Conservation (phyloP, 192 early-diverging fungal species). For the Allomyces arbusculus region DNA sequence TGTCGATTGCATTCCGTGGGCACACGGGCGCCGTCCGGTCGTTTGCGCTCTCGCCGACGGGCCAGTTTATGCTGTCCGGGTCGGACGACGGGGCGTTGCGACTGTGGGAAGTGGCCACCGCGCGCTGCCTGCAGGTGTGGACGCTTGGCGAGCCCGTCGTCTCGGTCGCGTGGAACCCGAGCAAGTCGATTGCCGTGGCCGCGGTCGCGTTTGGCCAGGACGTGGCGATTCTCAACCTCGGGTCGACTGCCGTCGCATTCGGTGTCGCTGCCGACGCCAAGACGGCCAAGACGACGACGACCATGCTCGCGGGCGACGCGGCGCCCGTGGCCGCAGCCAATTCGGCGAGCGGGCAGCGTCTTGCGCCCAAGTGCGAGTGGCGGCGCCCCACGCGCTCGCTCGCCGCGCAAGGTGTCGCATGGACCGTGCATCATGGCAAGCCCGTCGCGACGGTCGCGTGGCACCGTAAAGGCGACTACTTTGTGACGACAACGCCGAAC, state of each 20-base stretch:
- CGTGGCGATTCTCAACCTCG: conserved; percentile 20
- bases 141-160: conserved; percentile 44
- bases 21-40: conserved; percentile 64
- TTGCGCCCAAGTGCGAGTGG: conserved; percentile 8
- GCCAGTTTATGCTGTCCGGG: conserved; percentile 76
- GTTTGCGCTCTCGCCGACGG: conserved; percentile 76
- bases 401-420: conserved; percentile 6
- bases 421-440: conserved; percentile 23
- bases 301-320: conserved; percentile 10
- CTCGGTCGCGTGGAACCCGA: conserved; percentile 78
- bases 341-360: not conserved
- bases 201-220: conserved; percentile 46
- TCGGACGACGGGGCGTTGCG: conserved; percentile 75
- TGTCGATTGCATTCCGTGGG: conserved; percentile 57
- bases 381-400: conserved; percentile 7
- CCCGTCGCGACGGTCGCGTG: conserved; percentile 65
- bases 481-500: conserved; percentile 66
- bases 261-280: not conserved
- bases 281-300: conserved; percentile 7
- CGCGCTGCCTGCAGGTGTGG: conserved; percentile 64
- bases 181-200: conserved; percentile 48
- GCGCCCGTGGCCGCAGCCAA: not conserved
- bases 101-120: conserved; percentile 79
- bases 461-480: conserved; percentile 95
- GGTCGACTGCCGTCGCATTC: not conserved